Evolutionary conservation across 2,329 filamentous ascomycete genomes (phyloP).

Genomic region (Xenosphaeropsis pyriputrescens): DNA sequence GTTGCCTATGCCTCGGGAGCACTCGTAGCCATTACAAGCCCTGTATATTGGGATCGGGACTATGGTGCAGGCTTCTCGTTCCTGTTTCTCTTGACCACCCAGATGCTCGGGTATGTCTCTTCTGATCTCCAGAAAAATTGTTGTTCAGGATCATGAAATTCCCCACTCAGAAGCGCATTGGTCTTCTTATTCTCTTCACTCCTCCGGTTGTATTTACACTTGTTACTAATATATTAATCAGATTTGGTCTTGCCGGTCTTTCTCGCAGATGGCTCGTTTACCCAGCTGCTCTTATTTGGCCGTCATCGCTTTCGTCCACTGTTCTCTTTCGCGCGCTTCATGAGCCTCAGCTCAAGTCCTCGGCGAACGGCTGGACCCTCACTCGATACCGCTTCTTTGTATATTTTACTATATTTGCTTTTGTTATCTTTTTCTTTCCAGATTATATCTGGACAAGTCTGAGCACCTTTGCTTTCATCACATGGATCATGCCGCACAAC

Average conservation of each 20-base stretch:
- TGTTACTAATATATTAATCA: background rate
- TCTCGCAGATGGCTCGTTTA: constrained; percentile 2
- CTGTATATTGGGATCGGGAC: constrained; percentile 19
- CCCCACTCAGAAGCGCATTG: background rate
- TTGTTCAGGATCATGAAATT: constrained; percentile 40
- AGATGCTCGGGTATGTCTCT: constrained; percentile 28
- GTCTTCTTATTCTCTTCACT: no score
- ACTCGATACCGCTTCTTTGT: constrained; percentile 52
- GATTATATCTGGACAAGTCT: constrained; percentile 58
- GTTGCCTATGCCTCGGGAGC: constrained; percentile 38
- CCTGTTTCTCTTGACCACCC: constrained; percentile 57
- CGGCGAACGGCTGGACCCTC: constrained; percentile 45
- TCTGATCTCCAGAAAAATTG: background rate
- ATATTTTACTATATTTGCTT: constrained; percentile 38
- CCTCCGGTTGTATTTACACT: background rate
- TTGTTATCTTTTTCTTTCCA: constrained; percentile 55
- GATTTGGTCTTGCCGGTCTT: constrained; percentile 2
- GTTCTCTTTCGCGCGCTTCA: constrained; percentile 30
- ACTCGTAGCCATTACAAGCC: constrained; percentile 19
- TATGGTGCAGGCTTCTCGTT: constrained; percentile 47
- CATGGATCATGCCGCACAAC: constrained; percentile 55
- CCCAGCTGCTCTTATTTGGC: constrained; percentile 7
- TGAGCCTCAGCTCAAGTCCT: constrained; percentile 39
- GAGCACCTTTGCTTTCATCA: constrained; percentile 53
- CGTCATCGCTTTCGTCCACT: constrained; percentile 5